A percentile compares a stretch with the other conserved stretches of the same genome.
These are phyloP conservation scores for Saccharomyces hybrid DNA, from an alignment of 1,139 yeast species.

Conservation along the genomic window DNA sequence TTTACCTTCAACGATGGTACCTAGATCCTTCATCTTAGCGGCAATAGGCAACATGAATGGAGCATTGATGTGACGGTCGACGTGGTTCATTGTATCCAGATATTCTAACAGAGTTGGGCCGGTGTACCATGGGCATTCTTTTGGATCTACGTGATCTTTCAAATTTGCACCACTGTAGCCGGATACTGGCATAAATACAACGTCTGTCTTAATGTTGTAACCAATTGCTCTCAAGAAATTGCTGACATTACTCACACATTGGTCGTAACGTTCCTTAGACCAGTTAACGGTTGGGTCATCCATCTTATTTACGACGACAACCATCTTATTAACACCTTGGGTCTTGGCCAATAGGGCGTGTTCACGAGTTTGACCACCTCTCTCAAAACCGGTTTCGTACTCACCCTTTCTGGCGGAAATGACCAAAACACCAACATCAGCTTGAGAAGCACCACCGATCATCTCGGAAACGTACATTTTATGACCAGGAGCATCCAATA, in stretches of 20 bases:
- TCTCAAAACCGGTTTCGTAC: conserved; percentile 92
- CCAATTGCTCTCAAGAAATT: conserved; percentile 84
- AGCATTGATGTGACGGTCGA: conserved; percentile 80
- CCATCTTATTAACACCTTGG: conserved; percentile 82
- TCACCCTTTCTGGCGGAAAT: conserved; percentile 92
- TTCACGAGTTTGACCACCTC: conserved; percentile 92
- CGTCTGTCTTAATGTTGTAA: conserved; percentile 72
- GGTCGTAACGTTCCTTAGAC: conserved; percentile 95
- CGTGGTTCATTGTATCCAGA: conserved; percentile 74
- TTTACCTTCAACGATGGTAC: conserved; percentile 96
- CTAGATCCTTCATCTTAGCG: conserved; percentile 92
- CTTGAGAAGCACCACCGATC: conserved; percentile 99
- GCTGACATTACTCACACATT: conserved; percentile 79
- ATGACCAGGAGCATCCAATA: conserved; percentile 98
- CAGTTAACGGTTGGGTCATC: conserved; percentile 95
- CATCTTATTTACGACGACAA: conserved; percentile 95
- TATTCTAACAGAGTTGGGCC: conserved; percentile 91
- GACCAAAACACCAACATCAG: conserved; percentile 85
- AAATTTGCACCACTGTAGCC: conserved; percentile 97
- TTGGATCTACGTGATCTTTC: conserved; percentile 68
- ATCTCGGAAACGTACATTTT: conserved; percentile 96
- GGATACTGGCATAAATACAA: conserved; percentile 90
- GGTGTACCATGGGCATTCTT: conserved; percentile 82
- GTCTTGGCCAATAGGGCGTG: conserved; percentile 88
- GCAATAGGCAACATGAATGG: conserved; percentile 97